Base-by-base conservation (phyloP, 306 rosid genomes). In the Inga leiocalycina region DNA sequence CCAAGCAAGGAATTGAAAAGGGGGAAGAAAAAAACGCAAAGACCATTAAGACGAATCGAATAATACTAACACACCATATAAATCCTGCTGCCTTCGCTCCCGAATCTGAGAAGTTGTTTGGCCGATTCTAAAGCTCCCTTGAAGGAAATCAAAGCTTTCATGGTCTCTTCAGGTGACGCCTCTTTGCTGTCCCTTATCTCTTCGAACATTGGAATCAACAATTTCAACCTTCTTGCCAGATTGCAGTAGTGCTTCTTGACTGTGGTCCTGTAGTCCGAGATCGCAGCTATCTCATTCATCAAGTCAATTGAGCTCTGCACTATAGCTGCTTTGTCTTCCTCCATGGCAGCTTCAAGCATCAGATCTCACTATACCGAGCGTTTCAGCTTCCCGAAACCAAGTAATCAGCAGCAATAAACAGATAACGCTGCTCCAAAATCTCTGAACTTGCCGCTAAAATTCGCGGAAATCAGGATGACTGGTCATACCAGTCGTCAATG, bases 161-260 rank as follows among this genome's bases (percentile, higher is more conserved):
- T 46, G 64, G 92, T 87, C 12, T 88, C 82, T 37, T 78, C 76
- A 10, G 97, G 85, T 4, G 92, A 46, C 17, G 49, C 49, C 82
- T 87, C 86, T 27, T 86, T 87, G 52, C 83, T 81, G 73, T 97
- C 98, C 78, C 95, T 82, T 84, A 96, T 92, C 89, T 94, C 99
- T 81, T 97, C 97, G 64, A 97, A 94, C 95, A 97, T 86, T 70
- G 99, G 99, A 8, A 84, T 92, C 80, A 97, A 77, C 11, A 97
- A 94, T 89, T 97, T 97, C 88, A 97, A 35, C 87, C 99, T 86
- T 82, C 99, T 83, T 3, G 97, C 92, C 82, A 97, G 79, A 90
- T 97, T 97, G 43, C 97, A 92, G 77, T 90, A 97, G 82, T 94
- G 97, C 81, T 91, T 97, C 95, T 97, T 97, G 48, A 97, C 93